Conservation (phyloP, 2,329 filamentous ascomycete species). For the Decorospora gaudefroyi region DNA sequence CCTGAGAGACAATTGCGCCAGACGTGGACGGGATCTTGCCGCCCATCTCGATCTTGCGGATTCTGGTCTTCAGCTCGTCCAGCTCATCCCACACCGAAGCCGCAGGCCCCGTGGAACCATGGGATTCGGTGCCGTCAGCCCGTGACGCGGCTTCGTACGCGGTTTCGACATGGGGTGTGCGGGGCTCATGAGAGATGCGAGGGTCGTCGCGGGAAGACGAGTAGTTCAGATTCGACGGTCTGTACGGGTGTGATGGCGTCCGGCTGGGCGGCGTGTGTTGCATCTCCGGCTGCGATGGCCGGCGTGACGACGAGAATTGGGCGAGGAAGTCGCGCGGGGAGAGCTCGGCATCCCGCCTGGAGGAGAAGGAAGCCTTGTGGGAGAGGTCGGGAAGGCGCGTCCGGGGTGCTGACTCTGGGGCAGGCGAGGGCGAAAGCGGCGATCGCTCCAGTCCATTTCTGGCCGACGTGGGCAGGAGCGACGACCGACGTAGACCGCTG, state of each 20-base stretch:
- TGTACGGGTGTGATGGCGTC: slow-evolving; percentile 40
- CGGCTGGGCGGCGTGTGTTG: slow-evolving; percentile 41
- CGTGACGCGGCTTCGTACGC: slow-evolving; percentile 37
- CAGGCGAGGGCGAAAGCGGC: slow-evolving; percentile 36
- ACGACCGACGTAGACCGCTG: slow-evolving; percentile 36
- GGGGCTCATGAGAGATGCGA: slow-evolving; percentile 27
- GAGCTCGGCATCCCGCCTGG: slow-evolving; percentile 35
- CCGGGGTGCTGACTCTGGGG: slow-evolving; percentile 27
- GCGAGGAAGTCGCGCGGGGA: slow-evolving; percentile 45
- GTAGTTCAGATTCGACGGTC: slow-evolving; percentile 46
- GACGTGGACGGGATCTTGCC: slow-evolving; percentile 85
- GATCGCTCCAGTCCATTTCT: slow-evolving; percentile 34
- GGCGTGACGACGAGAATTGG: slow-evolving; percentile 33
- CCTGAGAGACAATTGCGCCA: slow-evolving; percentile 67
- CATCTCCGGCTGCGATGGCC: slow-evolving; percentile 42
- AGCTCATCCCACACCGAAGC: slow-evolving; percentile 98
- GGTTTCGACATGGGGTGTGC: slow-evolving; percentile 32
- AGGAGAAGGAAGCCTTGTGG: slow-evolving; percentile 37
- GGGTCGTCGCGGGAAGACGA: slow-evolving; percentile 39
- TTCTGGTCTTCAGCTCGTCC: slow-evolving; percentile 91
- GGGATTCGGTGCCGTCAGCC: slow-evolving; percentile 70
- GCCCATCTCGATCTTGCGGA: slow-evolving; percentile 85
- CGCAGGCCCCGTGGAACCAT: slow-evolving; percentile 81
- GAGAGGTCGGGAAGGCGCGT: slow-evolving; percentile 37
- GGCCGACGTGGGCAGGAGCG: slow-evolving; percentile 38